These are phyloP conservation scores for Gentiana macrophylla DNA, from an alignment of 257 asterid species.

Conservation along the genomic window DNA sequence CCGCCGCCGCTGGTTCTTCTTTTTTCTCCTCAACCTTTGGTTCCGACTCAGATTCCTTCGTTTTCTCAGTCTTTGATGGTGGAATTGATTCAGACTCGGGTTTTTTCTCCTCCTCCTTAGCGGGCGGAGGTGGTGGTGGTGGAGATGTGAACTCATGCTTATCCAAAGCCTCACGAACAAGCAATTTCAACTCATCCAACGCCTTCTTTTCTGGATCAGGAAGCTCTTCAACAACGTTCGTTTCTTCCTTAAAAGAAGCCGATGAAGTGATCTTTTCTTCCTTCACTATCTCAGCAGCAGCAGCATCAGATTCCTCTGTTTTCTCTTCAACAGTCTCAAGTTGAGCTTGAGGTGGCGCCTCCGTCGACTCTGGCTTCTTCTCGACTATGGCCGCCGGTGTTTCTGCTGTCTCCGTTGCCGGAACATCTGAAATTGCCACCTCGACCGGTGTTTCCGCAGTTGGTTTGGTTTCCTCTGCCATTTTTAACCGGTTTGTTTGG, in stretches of 20 bases:
- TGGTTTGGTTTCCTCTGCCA: slow-evolving; percentile 77
- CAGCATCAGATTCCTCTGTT: slow-evolving; percentile 9
- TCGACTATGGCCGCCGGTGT: neutral
- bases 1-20: slow-evolving; percentile 16
- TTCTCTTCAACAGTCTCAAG: slow-evolving; percentile 17
- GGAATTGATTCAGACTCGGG: slow-evolving; percentile 12
- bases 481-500: slow-evolving; percentile 5
- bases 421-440: too few species aligned
- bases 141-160: slow-evolving; percentile 82
- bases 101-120: slow-evolving; percentile 39
- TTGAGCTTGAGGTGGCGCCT: slow-evolving; percentile 28
- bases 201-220: slow-evolving; percentile 87
- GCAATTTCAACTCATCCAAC: slow-evolving; percentile 60
- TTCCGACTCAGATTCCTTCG: slow-evolving; percentile 1
- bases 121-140: slow-evolving; percentile 34
- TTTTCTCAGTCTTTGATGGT: slow-evolving; percentile 4
- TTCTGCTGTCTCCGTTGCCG: neutral
- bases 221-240: slow-evolving; percentile 80
- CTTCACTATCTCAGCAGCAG: slow-evolving; percentile 5
- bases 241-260: slow-evolving; percentile 76
- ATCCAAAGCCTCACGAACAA: slow-evolving; percentile 64
- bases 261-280: slow-evolving; percentile 47
- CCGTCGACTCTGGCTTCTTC: neutral
- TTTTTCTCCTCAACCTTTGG: slow-evolving; percentile 21
- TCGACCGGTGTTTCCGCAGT: slow-evolving; percentile 23